Evolutionary conservation across 2,329 filamentous ascomycete species (phyloP).

Genomic region (Colletotrichum phormii): DNA sequence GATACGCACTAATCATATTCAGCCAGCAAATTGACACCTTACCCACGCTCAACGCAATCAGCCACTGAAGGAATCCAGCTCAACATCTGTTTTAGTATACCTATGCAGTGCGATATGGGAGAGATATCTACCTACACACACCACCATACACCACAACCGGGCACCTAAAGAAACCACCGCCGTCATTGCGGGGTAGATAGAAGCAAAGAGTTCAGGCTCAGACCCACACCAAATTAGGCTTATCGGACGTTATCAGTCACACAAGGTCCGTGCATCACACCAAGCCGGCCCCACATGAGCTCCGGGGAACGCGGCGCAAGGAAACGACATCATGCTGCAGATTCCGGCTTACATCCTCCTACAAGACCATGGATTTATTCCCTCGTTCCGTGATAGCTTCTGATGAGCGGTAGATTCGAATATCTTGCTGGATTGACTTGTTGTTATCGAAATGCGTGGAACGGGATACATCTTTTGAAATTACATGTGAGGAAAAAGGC

Average conservation of each 20-base stretch:
- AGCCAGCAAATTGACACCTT: too few species aligned
- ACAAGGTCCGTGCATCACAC: background rate
- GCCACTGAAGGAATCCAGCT: too few species aligned
- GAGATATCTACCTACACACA: background rate
- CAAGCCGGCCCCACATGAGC: conserved; percentile 18
- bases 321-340: background rate
- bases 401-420: too few species aligned
- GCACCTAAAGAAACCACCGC: background rate
- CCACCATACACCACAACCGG: background rate
- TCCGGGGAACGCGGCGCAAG: background rate
- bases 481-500: background rate
- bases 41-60: too few species aligned
- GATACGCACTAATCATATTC: too few species aligned
- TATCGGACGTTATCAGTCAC: conserved; percentile 24
- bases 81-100: too few species aligned
- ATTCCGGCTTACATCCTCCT: background rate
- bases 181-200: conserved; percentile 34
- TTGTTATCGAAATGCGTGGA: too few species aligned
- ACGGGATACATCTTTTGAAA: too few species aligned
- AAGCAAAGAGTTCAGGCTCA: conserved; percentile 19
- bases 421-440: too few species aligned
- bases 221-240: background rate
- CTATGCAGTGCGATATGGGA: too few species aligned
- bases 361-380: too few species aligned
- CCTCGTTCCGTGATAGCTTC: too few species aligned